Base-by-base conservation (phyloP, 78 protist species). In the Cyanophora paradoxa region DNA sequence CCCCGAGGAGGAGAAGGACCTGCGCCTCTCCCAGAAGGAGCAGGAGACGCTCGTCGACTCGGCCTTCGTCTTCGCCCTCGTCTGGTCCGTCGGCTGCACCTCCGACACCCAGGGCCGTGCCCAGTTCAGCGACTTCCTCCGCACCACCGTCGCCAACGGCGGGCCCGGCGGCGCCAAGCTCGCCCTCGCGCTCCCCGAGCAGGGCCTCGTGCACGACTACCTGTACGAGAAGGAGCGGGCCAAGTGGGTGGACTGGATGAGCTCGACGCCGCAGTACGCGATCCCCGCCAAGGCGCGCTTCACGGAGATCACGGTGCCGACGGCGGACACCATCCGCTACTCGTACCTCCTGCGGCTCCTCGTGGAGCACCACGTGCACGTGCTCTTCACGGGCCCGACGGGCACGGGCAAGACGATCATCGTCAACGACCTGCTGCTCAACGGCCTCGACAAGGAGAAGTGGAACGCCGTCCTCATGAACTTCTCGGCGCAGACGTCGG, bases 341-440 rank as follows among this genome's bases (percentile, higher is more conserved):
- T 6, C 78, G 19, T 37, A 40, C 70, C 41, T 89, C 41, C 8
- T 89, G 39, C 16, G 20, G n/a, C 1, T 5, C 31, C 62, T 85
- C 19, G 26, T 80, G 28, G 40, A 30, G 33, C 6, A 28, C 34
- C 24, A 46, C 34, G 1, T n/a, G 22, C 54, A 79, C 72, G 71
- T 79, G 20, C 56, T 85, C 4, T 31, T 81, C 34, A 52, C 74
- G 7, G 95, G 95, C 0, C 40, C 72, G n/a, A 84, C 92, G 0
- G 95, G 95, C 20, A 85, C 88, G 42, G 91, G 91, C 52, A 87
- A 86, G 75, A 63, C 87, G 41, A 44, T 40, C 28, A 30, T 81
- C 46, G 28, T 88, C 30, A 24, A 46, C 63, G 33, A 63, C 33
- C 8, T 52, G 59, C 82, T 76, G 31, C 30, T 67, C 52, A 66